Evolutionary conservation across 129 eudicot genomes (phyloP).

Genomic region (Chrysanthemum seticuspe): DNA sequence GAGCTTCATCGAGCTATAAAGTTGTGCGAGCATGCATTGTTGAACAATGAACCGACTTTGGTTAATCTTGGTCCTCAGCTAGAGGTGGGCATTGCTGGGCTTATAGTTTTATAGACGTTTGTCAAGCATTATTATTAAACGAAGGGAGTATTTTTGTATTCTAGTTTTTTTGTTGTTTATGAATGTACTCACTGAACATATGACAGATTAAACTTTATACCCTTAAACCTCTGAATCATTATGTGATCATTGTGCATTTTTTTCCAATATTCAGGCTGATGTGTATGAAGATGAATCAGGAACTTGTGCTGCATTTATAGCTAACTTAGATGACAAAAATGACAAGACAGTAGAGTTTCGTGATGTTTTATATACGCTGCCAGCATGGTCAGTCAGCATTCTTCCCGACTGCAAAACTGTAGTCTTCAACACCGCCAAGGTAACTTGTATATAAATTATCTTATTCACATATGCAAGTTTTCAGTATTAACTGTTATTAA

Average conservation of each 20-base stretch:
- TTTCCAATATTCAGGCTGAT: constrained; percentile 56
- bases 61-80: constrained; percentile 66
- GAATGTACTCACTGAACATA: not conserved
- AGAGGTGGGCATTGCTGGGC: constrained; percentile 45
- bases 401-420: constrained; percentile 98
- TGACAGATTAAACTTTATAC: not conserved
- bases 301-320: constrained; percentile 83
- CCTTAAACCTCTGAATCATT: constrained; percentile 14
- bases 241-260: not conserved
- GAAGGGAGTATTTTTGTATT: not conserved
- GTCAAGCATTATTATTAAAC: not conserved
- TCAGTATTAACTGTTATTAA: not conserved
- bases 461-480: not conserved
- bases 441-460: constrained; percentile 25
- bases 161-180: not conserved
- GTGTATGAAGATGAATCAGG: constrained; percentile 68
- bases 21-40: constrained; percentile 68
- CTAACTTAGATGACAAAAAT: constrained; percentile 78
- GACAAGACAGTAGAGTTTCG: constrained; percentile 62
- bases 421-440: constrained; percentile 92
- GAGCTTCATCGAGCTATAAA: constrained; percentile 91
- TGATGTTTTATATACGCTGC: constrained; percentile 65
- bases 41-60: constrained; percentile 51
- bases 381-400: constrained; percentile 99
- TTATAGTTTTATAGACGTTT: not conserved